These are phyloP conservation scores for Tolypocladium amazonense DNA, from an alignment of 2,329 filamentous ascomycete genomes.

Conservation along the genomic window DNA sequence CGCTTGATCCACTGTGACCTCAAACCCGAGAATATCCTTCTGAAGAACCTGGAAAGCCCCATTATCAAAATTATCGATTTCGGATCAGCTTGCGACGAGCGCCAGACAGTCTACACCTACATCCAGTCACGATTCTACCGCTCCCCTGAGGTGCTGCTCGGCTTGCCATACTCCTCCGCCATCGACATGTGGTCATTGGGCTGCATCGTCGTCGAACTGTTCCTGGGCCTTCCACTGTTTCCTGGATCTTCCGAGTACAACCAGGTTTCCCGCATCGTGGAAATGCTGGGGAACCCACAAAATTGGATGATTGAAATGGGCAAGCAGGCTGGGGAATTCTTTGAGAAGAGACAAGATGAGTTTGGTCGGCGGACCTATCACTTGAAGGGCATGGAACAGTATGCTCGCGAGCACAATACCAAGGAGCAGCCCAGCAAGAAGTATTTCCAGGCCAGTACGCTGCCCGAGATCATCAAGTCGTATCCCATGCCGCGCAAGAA, in stretches of 20 bases:
- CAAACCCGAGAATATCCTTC: slow-evolving; percentile 93
- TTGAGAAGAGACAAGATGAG: slow-evolving; percentile 85
- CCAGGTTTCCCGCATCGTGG: slow-evolving; percentile 90
- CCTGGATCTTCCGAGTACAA: slow-evolving; percentile 98
- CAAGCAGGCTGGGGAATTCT: slow-evolving; percentile 95
- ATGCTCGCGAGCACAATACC: slow-evolving; percentile 86
- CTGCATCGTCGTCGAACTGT: slow-evolving; percentile 96
- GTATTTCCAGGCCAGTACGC: slow-evolving; percentile 88
- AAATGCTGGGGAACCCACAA: slow-evolving; percentile 93
- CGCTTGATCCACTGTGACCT: slow-evolving; percentile 95
- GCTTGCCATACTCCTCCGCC: slow-evolving; percentile 91
- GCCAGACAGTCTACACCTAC: slow-evolving; percentile 97
- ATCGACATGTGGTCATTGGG: slow-evolving; percentile 99
- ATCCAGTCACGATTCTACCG: slow-evolving; percentile 98
- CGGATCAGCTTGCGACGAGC: slow-evolving; percentile 93
- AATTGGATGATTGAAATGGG: slow-evolving; percentile 99
- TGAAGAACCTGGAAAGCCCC: slow-evolving; percentile 96
- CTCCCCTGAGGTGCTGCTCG: slow-evolving; percentile 91
- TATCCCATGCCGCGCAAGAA: slow-evolving; percentile 99
- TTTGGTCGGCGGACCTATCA: slow-evolving; percentile 85
- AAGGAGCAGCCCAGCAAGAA: slow-evolving; percentile 99
- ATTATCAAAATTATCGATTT: slow-evolving; percentile 99
- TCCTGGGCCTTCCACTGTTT: slow-evolving; percentile 87
- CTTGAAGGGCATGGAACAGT: slow-evolving; percentile 96
- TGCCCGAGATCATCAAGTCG: slow-evolving; percentile 94